Evolutionary conservation across 257 asterid genomes (phyloP), one percentile per base, ranked within the genome.

Genomic region (Petunia secreta): DNA sequence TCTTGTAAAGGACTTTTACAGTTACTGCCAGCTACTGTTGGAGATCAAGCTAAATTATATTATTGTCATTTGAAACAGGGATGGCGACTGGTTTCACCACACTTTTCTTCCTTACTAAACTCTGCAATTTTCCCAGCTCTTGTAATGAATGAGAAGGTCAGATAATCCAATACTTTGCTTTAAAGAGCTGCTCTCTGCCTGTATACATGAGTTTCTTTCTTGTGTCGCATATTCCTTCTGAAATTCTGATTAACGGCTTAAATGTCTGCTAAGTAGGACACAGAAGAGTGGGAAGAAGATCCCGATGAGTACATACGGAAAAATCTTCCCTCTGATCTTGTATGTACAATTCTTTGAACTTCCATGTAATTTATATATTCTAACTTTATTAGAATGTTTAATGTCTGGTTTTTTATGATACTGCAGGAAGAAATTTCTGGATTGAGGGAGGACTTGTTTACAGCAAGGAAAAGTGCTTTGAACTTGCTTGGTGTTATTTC

Each of bases 391-490:
- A 50, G 54, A 39, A 14, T 46, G 14, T 80, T 55, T 48, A 37
- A 48, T 37, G 48, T 59, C 55, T 15, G 67, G 34, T 25, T 55
- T 65, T 75, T 43, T 62, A 59, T 55, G 39, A 63, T 59, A 48
- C 64, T 79, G 38, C 82, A 87, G 88, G 87, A 84, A 78, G 88
- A 82, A 82, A 75, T 82, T 80, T 87, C 90, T 52, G 88, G 90
- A 37, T 82, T 82, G 86, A 80, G 90, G 75, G 88, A 82, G 14
- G 88, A 87, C 77, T 79, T 87, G 76, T 87, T 84, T 66, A 87
- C 90, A 69, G 88, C 90, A 80, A 82, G 90, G 79, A 87, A 84
- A 84, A 87, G 90, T 80, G 88, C 90, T 57, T 80, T 84, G 44
- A 87, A 87, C 79, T 82, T 87, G 82, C 90, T 87, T 80, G 88